Evolutionary conservation across 208 protist genomes (phyloP).

Genomic region (Sergeia podlipaevii): DNA sequence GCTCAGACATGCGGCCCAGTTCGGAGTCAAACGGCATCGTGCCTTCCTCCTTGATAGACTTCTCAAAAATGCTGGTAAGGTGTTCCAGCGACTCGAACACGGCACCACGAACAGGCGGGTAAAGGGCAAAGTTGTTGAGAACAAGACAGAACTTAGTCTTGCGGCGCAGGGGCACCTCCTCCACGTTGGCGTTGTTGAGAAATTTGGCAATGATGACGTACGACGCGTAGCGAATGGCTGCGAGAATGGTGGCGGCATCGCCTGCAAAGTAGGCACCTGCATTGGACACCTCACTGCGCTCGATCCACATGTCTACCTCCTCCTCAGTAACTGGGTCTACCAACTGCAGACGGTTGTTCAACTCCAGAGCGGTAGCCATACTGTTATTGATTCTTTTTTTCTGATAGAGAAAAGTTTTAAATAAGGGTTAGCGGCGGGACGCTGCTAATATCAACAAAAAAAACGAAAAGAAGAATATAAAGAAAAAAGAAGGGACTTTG

Average conservation of each 20-base stretch:
- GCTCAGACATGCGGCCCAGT: constrained; percentile 91
- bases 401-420: too few species aligned
- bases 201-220: constrained; percentile 58
- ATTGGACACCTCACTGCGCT: constrained; percentile 50
- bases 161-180: constrained; percentile 66
- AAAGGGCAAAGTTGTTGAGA: constrained; percentile 88
- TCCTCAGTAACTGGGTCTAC: constrained; percentile 29
- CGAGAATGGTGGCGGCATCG: constrained; percentile 25
- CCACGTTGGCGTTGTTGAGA: constrained; percentile 72
- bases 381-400: too few species aligned
- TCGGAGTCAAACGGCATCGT: constrained; percentile 87
- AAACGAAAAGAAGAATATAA: too few species aligned
- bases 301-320: constrained; percentile 70
- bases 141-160: constrained; percentile 87
- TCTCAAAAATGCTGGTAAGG: constrained; percentile 84
- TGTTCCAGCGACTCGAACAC: constrained; percentile 78
- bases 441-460: too few species aligned
- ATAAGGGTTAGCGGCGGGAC: too few species aligned
- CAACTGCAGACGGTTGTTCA: constrained; percentile 49
- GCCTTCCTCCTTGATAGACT: constrained; percentile 76
- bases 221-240: constrained; percentile 27
- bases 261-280: constrained; percentile 44
- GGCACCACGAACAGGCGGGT: constrained; percentile 50
- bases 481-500: too few species aligned
- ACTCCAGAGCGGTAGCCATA: constrained; percentile 34